phyloP scores from a whole-genome alignment of 768 basidiomycete genomes.

The Auriscalpium vulgare region DNA sequence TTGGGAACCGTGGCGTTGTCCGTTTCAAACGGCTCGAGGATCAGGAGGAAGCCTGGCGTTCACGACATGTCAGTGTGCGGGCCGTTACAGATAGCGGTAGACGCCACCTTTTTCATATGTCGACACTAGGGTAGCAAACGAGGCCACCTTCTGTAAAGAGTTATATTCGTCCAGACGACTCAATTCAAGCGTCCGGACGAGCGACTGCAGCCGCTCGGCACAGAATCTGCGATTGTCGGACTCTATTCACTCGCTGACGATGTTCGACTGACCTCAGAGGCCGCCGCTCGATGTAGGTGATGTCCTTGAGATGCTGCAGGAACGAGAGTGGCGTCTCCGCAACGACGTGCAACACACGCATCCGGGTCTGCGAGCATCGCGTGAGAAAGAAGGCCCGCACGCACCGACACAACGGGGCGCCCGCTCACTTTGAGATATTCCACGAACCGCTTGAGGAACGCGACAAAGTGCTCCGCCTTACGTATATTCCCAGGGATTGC shows the following conservation, averaged over 20 bases:
- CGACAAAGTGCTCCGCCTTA: constrained; percentile 98
- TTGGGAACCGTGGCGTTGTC: constrained; percentile 98
- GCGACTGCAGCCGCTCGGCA: constrained; percentile 88
- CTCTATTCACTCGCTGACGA: not conserved
- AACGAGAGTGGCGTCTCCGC: constrained; percentile 97
- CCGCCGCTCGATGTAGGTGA: constrained; percentile 93
- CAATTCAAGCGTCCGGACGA: constrained; percentile 88
- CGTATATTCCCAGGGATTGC: constrained; percentile 97
- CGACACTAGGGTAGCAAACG: constrained; percentile 92
- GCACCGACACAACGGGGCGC: not conserved
- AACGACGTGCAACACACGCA: constrained; percentile 98
- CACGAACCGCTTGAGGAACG: constrained; percentile 95
- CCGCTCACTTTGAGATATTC: constrained; percentile 87
- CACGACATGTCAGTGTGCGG: not conserved
- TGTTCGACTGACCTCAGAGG: constrained; percentile 64
- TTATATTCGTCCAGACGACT: constrained; percentile 87
- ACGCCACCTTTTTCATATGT: constrained; percentile 90
- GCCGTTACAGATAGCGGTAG: too few species aligned
- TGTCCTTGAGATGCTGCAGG: constrained; percentile 95
- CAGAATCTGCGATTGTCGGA: constrained; percentile 61
- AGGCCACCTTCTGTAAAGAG: constrained; percentile 89
- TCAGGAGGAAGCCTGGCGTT: constrained; percentile 79
- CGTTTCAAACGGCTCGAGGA: constrained; percentile 96
- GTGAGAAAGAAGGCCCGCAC: not conserved
- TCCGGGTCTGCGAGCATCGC: constrained; percentile 62